phyloP scores from a whole-genome alignment of 768 basidiomycete species.

The Porphyrellus cyaneotinctus region DNA sequence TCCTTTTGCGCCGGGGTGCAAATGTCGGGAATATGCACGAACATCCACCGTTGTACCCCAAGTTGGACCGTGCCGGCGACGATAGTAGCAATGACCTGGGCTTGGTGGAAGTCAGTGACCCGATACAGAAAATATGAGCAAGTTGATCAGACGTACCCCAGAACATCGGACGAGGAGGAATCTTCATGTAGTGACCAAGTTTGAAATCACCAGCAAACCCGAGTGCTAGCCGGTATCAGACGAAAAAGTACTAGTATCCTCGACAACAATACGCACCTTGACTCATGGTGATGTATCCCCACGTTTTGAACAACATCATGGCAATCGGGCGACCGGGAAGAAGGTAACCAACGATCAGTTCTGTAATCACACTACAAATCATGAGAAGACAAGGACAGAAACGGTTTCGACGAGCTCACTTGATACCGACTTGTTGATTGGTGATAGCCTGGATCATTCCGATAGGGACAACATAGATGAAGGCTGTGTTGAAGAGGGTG shows the following conservation, averaged over 20 bases:
- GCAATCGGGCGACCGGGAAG: conserved; percentile 65
- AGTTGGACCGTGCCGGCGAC: conserved; percentile 66
- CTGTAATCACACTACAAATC: conserved; percentile 52
- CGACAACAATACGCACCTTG: conserved; percentile 26
- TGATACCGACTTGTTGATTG: conserved; percentile 68
- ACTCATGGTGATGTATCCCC: conserved; percentile 63
- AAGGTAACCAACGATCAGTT: conserved; percentile 59
- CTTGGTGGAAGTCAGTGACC: conserved; percentile 1
- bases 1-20: conserved; percentile 31
- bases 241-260: not conserved
- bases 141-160: conserved; percentile 33
- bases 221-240: conserved; percentile 38
- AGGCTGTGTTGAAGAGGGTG: conserved; percentile 21
- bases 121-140: not conserved
- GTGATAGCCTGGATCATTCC: conserved; percentile 77
- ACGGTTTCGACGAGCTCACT: conserved; percentile 17
- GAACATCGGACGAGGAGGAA: conserved; percentile 65
- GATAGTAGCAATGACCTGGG: conserved; percentile 58
- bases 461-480: conserved; percentile 70
- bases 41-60: conserved; percentile 63
- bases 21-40: conserved; percentile 37
- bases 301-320: conserved; percentile 79
- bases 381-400: not conserved
- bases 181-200: conserved; percentile 72
- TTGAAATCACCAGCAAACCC: conserved; percentile 70